Evolutionary conservation across 495 filamentous ascomycete species (phyloP).

Genomic region (Lasiosphaeris hirsuta): DNA sequence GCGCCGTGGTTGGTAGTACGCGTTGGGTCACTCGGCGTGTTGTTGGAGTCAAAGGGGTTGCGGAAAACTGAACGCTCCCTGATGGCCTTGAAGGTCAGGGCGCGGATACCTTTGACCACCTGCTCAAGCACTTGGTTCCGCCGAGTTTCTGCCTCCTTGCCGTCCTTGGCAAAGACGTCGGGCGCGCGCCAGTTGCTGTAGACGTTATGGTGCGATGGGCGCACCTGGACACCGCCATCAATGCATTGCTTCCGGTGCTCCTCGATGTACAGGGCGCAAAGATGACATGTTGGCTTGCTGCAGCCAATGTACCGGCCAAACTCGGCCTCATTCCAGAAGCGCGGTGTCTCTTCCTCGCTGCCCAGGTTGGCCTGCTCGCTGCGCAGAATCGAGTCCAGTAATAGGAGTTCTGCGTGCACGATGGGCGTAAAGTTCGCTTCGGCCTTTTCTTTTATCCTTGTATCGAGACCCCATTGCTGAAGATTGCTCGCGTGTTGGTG

Average conservation of each 20-base stretch:
- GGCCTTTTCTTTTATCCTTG: not conserved
- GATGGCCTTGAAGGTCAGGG: not conserved
- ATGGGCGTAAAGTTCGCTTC: slow-evolving; percentile 13
- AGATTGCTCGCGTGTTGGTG: not conserved
- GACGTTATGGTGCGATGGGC: slow-evolving; percentile 30
- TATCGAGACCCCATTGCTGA: not conserved
- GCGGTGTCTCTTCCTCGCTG: slow-evolving; percentile 5
- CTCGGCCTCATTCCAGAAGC: slow-evolving; percentile 26
- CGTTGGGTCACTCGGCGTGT: slow-evolving; percentile 14
- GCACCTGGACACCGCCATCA: slow-evolving; percentile 18
- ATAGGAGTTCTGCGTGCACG: slow-evolving; percentile 35
- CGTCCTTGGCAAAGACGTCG: slow-evolving; percentile 14
- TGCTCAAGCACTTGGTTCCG: slow-evolving; percentile 14
- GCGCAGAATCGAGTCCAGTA: slow-evolving; percentile 30
- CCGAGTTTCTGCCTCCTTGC: not conserved
- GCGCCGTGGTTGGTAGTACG: not conserved
- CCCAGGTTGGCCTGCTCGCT: slow-evolving; percentile 5
- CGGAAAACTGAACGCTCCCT: not conserved
- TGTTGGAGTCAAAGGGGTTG: slow-evolving; percentile 16
- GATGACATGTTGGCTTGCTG: slow-evolving; percentile 40
- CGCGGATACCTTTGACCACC: slow-evolving; percentile 14
- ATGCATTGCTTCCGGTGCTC: slow-evolving; percentile 4
- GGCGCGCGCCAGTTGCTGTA: slow-evolving; percentile 36
- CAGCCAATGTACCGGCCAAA: slow-evolving; percentile 35
- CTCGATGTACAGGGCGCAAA: slow-evolving; percentile 34